Evolutionary conservation across 352 stramenopile genomes (phyloP).

Genomic region (Phytophthora macrochlamydospora): DNA sequence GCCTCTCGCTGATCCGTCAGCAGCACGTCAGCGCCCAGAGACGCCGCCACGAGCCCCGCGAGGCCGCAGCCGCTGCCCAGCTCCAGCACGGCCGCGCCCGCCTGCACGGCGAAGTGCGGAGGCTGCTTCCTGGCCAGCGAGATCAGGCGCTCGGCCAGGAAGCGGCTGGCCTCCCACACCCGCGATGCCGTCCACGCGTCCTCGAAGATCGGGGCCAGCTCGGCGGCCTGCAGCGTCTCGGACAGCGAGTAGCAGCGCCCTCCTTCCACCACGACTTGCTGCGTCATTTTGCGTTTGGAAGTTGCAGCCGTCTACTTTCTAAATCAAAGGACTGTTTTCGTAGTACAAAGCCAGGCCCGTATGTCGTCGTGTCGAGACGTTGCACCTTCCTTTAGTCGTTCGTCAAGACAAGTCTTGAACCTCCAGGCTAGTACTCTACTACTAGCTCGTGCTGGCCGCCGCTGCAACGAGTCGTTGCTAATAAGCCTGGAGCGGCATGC

Average conservation of each 20-base stretch:
- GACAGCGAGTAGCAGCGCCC: constrained; percentile 65
- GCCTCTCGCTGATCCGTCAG: constrained; percentile 77
- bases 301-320: neutral
- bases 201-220: constrained; percentile 81
- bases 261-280: constrained; percentile 45
- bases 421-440: too few relatives aligned
- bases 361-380: too few relatives aligned
- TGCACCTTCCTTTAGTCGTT: too few relatives aligned
- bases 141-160: constrained; percentile 67
- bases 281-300: constrained; percentile 7
- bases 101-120: constrained; percentile 21
- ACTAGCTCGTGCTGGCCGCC: too few relatives aligned
- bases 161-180: constrained; percentile 62
- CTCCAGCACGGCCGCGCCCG: constrained; percentile 60
- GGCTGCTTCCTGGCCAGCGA: constrained; percentile 29
- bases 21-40: constrained; percentile 68
- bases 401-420: too few relatives aligned
- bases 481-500: too few relatives aligned
- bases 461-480: too few relatives aligned
- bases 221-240: constrained; percentile 71
- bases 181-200: constrained; percentile 84
- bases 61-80: constrained; percentile 83
- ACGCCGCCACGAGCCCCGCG: constrained; percentile 63
- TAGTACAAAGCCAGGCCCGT: too few relatives aligned
- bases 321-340: too few relatives aligned